These are phyloP conservation scores for Penicillium cinerascens DNA, from an alignment of 495 filamentous ascomycete species.

Conservation along the genomic window DNA sequence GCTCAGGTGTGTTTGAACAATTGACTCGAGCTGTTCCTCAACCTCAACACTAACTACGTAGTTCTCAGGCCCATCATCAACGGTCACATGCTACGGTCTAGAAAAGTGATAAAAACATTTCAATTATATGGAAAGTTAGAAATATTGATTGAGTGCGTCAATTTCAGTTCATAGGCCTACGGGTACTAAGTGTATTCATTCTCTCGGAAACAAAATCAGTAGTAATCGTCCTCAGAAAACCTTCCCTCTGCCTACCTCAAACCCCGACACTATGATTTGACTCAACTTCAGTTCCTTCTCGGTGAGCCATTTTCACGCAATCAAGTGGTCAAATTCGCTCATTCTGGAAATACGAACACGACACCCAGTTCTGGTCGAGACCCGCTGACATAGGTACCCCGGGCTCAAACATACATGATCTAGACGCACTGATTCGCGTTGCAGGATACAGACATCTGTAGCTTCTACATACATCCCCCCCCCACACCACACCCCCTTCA, in stretches of 20 bases:
- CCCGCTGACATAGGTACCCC: background rate
- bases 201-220: background rate
- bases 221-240: too few species aligned
- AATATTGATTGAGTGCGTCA: too few species aligned
- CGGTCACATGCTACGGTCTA: too few species aligned
- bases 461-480: background rate
- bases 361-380: background rate
- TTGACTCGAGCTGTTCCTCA: too few species aligned
- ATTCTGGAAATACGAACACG: background rate
- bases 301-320: background rate
- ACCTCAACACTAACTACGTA: too few species aligned
- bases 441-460: background rate
- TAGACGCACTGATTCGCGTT: conserved; percentile 5
- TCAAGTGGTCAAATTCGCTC: background rate
- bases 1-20: too few species aligned
- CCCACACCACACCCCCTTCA: background rate
- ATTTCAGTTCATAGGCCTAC: too few species aligned
- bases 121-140: too few species aligned
- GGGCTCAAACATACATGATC: conserved; percentile 2
- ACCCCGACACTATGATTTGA: background rate
- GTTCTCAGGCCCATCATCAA: too few species aligned
- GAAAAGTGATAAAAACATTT: too few species aligned
- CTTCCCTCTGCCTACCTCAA: background rate
- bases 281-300: background rate
- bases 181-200: background rate